Base-by-base conservation (phyloP, 1,139 yeast genomes). In the Magnusiomyces paraingens region DNA sequence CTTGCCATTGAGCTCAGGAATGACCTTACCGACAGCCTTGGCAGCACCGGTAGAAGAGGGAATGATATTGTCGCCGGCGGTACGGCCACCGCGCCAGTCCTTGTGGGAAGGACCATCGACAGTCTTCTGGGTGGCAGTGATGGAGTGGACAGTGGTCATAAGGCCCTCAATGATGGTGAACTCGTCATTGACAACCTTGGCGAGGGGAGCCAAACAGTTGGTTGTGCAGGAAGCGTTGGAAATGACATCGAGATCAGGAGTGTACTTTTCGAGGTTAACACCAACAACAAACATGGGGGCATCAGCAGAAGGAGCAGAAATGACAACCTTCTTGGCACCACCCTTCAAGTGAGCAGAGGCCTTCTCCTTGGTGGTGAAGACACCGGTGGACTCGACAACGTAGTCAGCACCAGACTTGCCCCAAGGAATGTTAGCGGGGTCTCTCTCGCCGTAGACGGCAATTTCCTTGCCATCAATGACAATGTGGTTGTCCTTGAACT, bases 71-170 rank as follows among this genome's bases (percentile, higher is more conserved):
- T 86, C 91, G 59, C 90, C 82, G 71, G 94, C 94, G 70, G 94
- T 83, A 77, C 94, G 84, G 74, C 94, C 94, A 73, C 94, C 94
- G 81, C 94, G 83, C 94, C 94, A 86, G 82, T 86, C 94, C 83
- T 86, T 86, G 81, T 83, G 85, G 73, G 93, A 85, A 70, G 94
- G 91, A 76, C 94, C 94, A 71, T 86, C 94, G 64, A 86, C 94
- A 62, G 91, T 84, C 84, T 86, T 86, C 77, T 86, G 94, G 71
- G 93, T 84, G 70, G 94, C 94, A 66, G 94, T 86, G 78, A 84
- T 82, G 71, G 93, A 84, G 83, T 86, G 94, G 67, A 85, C 89
- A 64, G 94, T 86, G 79, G 94, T 86, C 94, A 86, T 86, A 71
- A 86, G 80, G 77, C 89, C 94, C 78, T 86, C 94, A 70, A 82